These are phyloP conservation scores for Sanghuangporus weigelae DNA, from an alignment of 1,284 basidiomycete genomes.

Conservation along the genomic window DNA sequence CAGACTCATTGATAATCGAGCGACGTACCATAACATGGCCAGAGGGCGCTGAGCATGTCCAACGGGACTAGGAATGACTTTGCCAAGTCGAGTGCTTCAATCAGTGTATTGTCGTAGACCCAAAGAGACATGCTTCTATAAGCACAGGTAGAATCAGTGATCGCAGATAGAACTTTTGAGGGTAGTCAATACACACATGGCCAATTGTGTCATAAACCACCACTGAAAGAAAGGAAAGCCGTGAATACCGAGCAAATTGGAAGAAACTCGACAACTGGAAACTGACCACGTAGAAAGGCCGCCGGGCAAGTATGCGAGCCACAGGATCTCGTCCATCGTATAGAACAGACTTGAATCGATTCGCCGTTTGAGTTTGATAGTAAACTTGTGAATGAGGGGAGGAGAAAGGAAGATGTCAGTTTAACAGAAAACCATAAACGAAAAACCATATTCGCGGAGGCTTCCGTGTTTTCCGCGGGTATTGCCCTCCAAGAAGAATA, in stretches of 20 bases:
- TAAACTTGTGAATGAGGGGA: slow-evolving; percentile 37
- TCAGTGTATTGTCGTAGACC: slow-evolving; percentile 52
- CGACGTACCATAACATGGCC: slow-evolving; percentile 57
- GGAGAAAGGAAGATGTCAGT: not conserved
- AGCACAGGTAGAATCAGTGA: not conserved
- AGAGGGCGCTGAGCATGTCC: slow-evolving; percentile 61
- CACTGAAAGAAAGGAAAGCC: slow-evolving; percentile 22
- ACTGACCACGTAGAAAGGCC: slow-evolving; percentile 52
- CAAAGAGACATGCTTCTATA: slow-evolving; percentile 60
- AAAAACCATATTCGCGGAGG: not conserved
- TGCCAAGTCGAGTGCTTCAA: slow-evolving; percentile 59
- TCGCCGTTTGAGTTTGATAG: slow-evolving; percentile 57
- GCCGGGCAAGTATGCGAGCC: slow-evolving; percentile 50
- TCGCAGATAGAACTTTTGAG: not conserved
- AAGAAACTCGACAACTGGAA: not conserved
- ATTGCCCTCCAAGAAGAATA: not conserved
- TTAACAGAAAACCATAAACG: not conserved
- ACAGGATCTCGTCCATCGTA: slow-evolving; percentile 41
- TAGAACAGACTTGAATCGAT: slow-evolving; percentile 46
- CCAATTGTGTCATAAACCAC: slow-evolving; percentile 66
- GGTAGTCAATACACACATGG: slow-evolving; percentile 39
- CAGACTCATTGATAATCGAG: not conserved
- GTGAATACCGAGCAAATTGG: not conserved
- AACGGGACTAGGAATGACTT: slow-evolving; percentile 58
- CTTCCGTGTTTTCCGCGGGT: not conserved